Conservation (phyloP, 2,329 filamentous ascomycete species). For the Pyrenophora tritici-repentis region DNA sequence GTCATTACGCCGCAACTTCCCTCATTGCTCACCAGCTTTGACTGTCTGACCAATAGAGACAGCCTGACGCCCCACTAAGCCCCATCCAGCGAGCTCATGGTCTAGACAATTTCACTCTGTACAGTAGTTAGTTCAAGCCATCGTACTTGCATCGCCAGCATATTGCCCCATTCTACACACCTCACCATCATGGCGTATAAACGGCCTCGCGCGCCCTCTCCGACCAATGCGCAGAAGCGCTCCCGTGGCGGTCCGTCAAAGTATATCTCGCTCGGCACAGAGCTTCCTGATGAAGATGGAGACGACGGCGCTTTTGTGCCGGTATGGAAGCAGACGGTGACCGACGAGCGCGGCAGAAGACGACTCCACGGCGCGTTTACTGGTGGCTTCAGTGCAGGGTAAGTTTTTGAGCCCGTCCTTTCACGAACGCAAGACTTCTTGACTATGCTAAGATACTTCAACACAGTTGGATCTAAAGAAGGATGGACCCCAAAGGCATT, state of each 20-base stretch:
- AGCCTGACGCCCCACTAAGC: background rate
- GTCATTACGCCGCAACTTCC: conserved; percentile 3
- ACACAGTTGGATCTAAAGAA: conserved; percentile 97
- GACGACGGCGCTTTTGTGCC: conserved; percentile 93
- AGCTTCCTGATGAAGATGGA: conserved; percentile 75
- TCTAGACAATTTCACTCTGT: background rate
- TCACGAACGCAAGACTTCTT: conserved; percentile 37
- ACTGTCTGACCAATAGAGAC: background rate
- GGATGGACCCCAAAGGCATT: conserved; percentile 94
- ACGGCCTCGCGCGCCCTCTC: conserved; percentile 37
- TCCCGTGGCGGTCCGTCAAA: conserved; percentile 60
- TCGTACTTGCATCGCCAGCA: background rate
- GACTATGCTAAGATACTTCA: conserved; percentile 76
- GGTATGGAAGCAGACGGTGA: conserved; percentile 97
- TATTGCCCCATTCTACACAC: background rate
- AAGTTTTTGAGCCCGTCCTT: conserved; percentile 48
- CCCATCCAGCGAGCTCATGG: background rate
- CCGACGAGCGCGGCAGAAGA: conserved; percentile 87
- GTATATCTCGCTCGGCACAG: conserved; percentile 65
- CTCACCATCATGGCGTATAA: conserved; percentile 41
- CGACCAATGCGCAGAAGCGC: conserved; percentile 68
- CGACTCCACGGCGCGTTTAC: conserved; percentile 95
- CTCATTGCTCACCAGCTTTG: background rate
- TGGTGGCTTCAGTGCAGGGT: conserved; percentile 95
- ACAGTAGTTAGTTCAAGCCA: too few relatives aligned